Conservation (phyloP, 1,284 basidiomycete genomes). For the Melampsora larici-populina region DNA sequence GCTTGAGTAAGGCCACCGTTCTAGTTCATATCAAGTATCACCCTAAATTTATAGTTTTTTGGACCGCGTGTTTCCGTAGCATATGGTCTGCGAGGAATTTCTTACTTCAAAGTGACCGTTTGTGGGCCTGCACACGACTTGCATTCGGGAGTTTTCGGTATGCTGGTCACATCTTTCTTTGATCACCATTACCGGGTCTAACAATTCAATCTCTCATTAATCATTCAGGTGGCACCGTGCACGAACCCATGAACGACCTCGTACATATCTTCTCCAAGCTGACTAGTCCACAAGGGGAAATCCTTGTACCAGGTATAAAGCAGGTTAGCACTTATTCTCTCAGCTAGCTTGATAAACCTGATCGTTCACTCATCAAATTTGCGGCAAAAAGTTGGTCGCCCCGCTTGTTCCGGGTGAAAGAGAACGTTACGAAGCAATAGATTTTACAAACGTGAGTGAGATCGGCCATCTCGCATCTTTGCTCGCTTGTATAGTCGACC, state of each 20-base stretch:
- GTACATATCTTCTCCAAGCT: slow-evolving; percentile 70
- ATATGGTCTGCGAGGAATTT: slow-evolving; percentile 66
- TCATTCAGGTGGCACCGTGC: not conserved
- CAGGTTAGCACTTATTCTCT: too few relatives aligned
- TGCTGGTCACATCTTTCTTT: slow-evolving; percentile 51
- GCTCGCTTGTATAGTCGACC: slow-evolving; percentile 58
- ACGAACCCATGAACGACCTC: slow-evolving; percentile 70
- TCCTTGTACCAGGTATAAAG: slow-evolving; percentile 85
- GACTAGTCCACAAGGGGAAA: slow-evolving; percentile 75
- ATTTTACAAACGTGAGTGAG: slow-evolving; percentile 63
- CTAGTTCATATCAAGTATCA: too few relatives aligned
- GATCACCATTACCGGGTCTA: too few relatives aligned
- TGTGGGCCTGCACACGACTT: slow-evolving; percentile 83
- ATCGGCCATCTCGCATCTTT: slow-evolving; percentile 73
- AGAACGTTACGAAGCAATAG: slow-evolving; percentile 58
- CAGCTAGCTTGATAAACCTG: too few relatives aligned
- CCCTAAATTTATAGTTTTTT: too few relatives aligned
- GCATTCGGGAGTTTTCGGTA: slow-evolving; percentile 67
- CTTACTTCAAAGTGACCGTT: slow-evolving; percentile 81
- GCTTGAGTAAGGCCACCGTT: too few relatives aligned
- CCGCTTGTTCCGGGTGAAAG: slow-evolving; percentile 73
- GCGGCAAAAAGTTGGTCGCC: slow-evolving; percentile 66
- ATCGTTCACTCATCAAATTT: too few relatives aligned
- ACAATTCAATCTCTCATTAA: too few relatives aligned
- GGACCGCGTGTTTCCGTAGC: too few relatives aligned